These are phyloP conservation scores for Odontarrhena argentea DNA, from an alignment of 345 rosid genomes.

Conservation along the genomic window DNA sequence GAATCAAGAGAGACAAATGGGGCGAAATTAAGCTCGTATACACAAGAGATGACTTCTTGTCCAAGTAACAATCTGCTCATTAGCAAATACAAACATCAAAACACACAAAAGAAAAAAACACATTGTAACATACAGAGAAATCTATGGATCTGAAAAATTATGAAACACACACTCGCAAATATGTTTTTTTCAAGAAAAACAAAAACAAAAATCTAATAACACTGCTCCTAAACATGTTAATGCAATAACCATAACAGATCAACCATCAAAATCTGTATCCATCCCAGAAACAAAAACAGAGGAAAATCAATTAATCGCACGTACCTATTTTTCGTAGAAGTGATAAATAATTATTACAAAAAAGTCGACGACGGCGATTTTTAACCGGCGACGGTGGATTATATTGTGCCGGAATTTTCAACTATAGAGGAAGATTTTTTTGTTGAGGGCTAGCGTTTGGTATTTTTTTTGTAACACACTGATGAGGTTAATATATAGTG, in stretches of 20 bases:
- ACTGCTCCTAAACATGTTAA: not conserved
- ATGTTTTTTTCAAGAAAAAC: not conserved
- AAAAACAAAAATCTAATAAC: not conserved
- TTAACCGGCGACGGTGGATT: conserved; percentile 5
- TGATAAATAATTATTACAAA: not conserved
- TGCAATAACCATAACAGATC: conserved; percentile 21
- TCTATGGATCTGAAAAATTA: conserved; percentile 21
- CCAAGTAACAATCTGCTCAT: conserved; percentile 13
- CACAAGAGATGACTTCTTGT: conserved; percentile 17
- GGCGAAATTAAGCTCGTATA: no score
- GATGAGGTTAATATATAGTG: not conserved
- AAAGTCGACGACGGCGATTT: not conserved
- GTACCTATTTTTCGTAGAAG: conserved; percentile 9
- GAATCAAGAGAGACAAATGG: not conserved
- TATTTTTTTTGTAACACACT: conserved; percentile 17
- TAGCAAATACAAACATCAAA: not conserved
- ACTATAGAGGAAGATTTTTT: not conserved
- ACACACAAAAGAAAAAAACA: no score
- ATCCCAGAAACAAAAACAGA: not conserved
- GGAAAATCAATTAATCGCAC: not conserved
- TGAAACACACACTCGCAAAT: conserved; percentile 1
- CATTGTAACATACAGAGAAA: not conserved
- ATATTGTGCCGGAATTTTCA: not conserved
- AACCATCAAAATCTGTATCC: not conserved
- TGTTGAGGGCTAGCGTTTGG: conserved; percentile 5